Evolutionary conservation across 306 rosid species (phyloP), one percentile per base, ranked within the genome.

Genomic region (Cucumis cinereus): DNA sequence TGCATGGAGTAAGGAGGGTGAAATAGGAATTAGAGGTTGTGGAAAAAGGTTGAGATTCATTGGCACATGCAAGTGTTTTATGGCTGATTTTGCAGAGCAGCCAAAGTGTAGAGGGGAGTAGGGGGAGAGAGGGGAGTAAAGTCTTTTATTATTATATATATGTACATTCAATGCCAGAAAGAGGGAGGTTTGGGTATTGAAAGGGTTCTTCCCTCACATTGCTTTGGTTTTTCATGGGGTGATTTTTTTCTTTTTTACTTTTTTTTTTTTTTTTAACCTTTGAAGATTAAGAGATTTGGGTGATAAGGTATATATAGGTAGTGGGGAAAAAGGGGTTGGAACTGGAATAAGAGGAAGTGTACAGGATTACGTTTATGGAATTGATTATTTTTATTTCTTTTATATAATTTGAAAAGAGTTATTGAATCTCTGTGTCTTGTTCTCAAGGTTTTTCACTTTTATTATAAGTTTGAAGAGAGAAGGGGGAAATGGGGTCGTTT

Each of bases 21-120:
- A 52, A 72, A 72, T 70, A 28, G 10, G 5, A 49, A 12, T 47
- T 19, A 49, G 41, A 49, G 45, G 74, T 45, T 69, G 74, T 35
- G 38, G 24, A 68, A 45, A 45, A 23, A 26, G 56, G 12, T 14
- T 23, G 43, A 30, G 20, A 43, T 66, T 69, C 61, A 30, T 52
- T 72, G 76, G 43, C 17, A 72, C 4, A 52, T 72, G 76, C 61
- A 49, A 17, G 41, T 49, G 11, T 33, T 72, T 72, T 17, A 50
- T 26, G 76, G 76, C 76, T 72, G 76, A 72, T 72, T 72, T 72
- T 72, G 60, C 61, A 49, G 76, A 72, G 76, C 76, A 72, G 76
- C 76, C 76, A 50, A 28, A 52, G 10, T 17, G 12, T 38, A 38
- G 52, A 49, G 59, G 7, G 16, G 23, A 15, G 38, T 49, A 15